These are phyloP conservation scores for Ilex asprella DNA, from an alignment of 257 asterid genomes.

Conservation along the genomic window DNA sequence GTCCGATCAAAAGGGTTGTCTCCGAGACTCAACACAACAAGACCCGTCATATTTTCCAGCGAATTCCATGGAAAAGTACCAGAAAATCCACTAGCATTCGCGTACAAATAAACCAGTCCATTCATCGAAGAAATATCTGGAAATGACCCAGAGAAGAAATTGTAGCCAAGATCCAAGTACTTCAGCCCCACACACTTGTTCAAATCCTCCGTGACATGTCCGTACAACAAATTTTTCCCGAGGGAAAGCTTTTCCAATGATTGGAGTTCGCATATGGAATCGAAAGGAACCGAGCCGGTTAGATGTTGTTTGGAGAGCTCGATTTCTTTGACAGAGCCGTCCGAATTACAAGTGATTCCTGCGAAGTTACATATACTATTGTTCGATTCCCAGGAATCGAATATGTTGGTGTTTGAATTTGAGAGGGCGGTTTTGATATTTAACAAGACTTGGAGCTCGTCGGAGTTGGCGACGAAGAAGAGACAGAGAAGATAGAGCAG, in stretches of 20 bases:
- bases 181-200: constrained; percentile 40
- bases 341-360: constrained; percentile 57
- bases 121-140: constrained; percentile 44
- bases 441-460: constrained; percentile 51
- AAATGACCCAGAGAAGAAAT: constrained; percentile 44
- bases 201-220: constrained; percentile 33
- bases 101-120: constrained; percentile 39
- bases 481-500: constrained; percentile 21
- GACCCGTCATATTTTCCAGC: constrained; percentile 33
- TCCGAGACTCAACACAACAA: constrained; percentile 58
- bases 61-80: constrained; percentile 72
- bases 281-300: constrained; percentile 40
- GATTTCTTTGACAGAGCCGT: constrained; percentile 43
- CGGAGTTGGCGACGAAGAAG: constrained; percentile 41
- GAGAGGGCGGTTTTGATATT: constrained; percentile 47
- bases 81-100: constrained; percentile 59
- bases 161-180: constrained; percentile 64
- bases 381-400: constrained; percentile 52
- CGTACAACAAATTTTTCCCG: constrained; percentile 44
- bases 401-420: constrained; percentile 23
- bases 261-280: constrained; percentile 42
- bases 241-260: constrained; percentile 58
- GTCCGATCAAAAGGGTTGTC: constrained; percentile 49
- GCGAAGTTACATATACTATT: constrained; percentile 33
- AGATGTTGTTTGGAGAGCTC: constrained; percentile 49